Conservation (phyloP, 306 rosid species). For the Canavalia ensiformis region DNA sequence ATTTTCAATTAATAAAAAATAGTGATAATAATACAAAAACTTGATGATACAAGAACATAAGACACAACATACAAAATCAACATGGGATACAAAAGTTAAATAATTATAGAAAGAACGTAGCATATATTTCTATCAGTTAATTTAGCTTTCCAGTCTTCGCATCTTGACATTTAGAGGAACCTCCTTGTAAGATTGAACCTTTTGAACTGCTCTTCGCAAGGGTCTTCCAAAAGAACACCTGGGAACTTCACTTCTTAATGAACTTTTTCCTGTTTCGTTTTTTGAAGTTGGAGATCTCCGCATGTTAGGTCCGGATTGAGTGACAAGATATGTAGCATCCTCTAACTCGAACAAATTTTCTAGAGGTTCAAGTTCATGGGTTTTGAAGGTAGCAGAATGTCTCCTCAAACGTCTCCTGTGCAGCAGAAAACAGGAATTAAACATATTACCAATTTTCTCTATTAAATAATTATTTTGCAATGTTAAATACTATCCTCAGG, state of each 20-base stretch:
- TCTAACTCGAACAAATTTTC: slow-evolving; percentile 76
- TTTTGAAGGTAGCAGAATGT: slow-evolving; percentile 66
- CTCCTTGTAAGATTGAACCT: slow-evolving; percentile 78
- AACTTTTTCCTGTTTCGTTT: slow-evolving; percentile 51
- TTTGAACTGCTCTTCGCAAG: slow-evolving; percentile 62
- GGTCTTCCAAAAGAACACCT: slow-evolving; percentile 77
- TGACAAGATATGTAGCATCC: slow-evolving; percentile 51
- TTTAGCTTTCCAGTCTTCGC: slow-evolving; percentile 60
- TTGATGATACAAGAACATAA: slow-evolving; percentile 13
- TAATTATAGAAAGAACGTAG: background rate
- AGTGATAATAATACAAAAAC: background rate
- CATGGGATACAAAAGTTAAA: slow-evolving; percentile 29
- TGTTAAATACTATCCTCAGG: slow-evolving; percentile 21
- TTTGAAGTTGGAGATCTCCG: slow-evolving; percentile 29
- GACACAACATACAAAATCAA: background rate
- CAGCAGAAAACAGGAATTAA: background rate
- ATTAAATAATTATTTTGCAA: slow-evolving; percentile 1
- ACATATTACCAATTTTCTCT: background rate
- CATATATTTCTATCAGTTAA: background rate
- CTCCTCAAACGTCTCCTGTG: slow-evolving; percentile 70
- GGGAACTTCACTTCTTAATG: slow-evolving; percentile 54
- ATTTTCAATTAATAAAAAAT: background rate
- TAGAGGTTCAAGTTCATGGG: slow-evolving; percentile 54
- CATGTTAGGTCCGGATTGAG: slow-evolving; percentile 26
- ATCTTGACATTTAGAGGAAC: slow-evolving; percentile 64